Percentiles rank a stretch among this genome's conserved stretches.
Evolutionary conservation across 164 flowering plant genomes (phyloP).

Genomic region (Magnolia changhungtana): DNA sequence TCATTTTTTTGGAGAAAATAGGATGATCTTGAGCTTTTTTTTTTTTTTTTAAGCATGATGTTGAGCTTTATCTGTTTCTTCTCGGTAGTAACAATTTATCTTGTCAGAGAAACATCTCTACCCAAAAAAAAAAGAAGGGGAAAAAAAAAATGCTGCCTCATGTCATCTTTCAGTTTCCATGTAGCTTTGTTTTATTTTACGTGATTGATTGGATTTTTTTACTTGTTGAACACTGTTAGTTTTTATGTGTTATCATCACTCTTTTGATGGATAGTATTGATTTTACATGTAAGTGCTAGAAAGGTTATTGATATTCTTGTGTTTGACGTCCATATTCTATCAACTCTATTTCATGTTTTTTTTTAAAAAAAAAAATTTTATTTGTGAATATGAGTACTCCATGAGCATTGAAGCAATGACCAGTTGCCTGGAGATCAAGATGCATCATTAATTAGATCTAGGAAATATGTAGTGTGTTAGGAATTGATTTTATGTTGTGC

Average conservation of each 20-base stretch:
- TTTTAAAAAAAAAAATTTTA: no score
- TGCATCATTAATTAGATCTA: neutral
- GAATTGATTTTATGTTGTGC: neutral
- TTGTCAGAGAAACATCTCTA: no score
- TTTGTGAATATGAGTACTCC: neutral
- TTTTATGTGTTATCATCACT: neutral
- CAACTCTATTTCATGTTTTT: neutral
- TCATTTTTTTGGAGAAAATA: no score
- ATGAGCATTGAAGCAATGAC: neutral
- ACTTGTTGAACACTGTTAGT: neutral
- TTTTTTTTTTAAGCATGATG: no score
- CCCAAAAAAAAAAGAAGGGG: no score
- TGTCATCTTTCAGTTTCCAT: constrained; percentile 78
- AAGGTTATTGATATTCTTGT: neutral
- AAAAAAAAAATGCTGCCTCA: constrained; percentile 45
- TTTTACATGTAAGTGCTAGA: neutral
- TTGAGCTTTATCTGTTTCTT: no score
- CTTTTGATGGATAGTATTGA: neutral
- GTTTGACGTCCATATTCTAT: neutral
- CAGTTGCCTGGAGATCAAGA: neutral
- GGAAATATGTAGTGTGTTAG: neutral
- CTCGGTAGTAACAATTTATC: no score
- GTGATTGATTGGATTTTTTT: no score
- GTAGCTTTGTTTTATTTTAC: constrained; percentile 22
- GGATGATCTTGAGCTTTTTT: neutral